These are phyloP conservation scores for Yamadazyma mexicana DNA, from an alignment of 1,139 yeast genomes.

Conservation along the genomic window DNA sequence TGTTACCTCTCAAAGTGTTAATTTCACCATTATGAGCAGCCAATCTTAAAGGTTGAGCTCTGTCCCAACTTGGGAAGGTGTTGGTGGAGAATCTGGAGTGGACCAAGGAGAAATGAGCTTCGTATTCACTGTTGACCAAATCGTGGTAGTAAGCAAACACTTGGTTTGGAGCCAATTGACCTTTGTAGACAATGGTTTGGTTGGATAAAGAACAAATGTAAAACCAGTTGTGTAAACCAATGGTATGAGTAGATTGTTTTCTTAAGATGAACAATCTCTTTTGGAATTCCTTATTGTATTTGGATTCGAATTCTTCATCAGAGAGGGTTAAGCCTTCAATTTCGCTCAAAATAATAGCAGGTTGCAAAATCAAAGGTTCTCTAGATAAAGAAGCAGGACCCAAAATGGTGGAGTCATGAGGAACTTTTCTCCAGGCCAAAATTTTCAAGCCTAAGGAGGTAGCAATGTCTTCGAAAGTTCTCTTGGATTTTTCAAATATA, in stretches of 20 bases:
- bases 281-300: slow-evolving; percentile 69
- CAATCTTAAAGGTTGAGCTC: slow-evolving; percentile 97
- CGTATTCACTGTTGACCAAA: slow-evolving; percentile 85
- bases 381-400: slow-evolving; percentile 95
- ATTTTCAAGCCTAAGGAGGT: slow-evolving; percentile 73
- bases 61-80: slow-evolving; percentile 99
- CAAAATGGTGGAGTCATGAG: slow-evolving; percentile 86
- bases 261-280: slow-evolving; percentile 82
- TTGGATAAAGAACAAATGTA: slow-evolving; percentile 91
- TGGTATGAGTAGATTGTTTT: slow-evolving; percentile 86
- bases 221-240: slow-evolving; percentile 96
- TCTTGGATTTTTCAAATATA: slow-evolving; percentile 64
- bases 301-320: slow-evolving; percentile 55
- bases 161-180: slow-evolving; percentile 95
- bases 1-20: slow-evolving; percentile 94
- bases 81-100: slow-evolving; percentile 98
- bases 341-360: slow-evolving; percentile 72
- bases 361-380: slow-evolving; percentile 90
- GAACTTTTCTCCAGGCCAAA: slow-evolving; percentile 95
- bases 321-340: slow-evolving; percentile 48
- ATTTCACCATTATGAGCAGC: slow-evolving; percentile 99
- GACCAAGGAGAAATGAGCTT: slow-evolving; percentile 93
- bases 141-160: slow-evolving; percentile 95
- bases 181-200: slow-evolving; percentile 92
- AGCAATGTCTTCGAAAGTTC: slow-evolving; percentile 81